phyloP scores from a whole-genome alignment of 2,329 filamentous ascomycete species.

The Fusarium ambrosium region DNA sequence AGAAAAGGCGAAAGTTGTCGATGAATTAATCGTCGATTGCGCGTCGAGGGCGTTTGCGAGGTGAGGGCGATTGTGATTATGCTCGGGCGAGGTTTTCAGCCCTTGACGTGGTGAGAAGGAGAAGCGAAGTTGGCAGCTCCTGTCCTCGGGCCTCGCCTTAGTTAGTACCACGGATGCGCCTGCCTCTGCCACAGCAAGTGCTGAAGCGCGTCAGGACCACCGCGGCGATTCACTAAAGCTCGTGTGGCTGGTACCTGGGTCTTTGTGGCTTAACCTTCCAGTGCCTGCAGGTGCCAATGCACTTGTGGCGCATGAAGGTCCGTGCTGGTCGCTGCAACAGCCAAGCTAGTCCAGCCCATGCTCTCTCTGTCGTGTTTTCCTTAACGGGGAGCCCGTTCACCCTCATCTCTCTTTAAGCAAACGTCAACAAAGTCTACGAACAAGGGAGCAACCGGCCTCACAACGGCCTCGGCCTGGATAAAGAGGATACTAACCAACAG shows the following conservation, averaged over 20 bases:
- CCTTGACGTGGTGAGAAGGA: constrained; percentile 21
- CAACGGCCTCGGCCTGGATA: constrained; percentile 50
- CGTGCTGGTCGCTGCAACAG: constrained; percentile 43
- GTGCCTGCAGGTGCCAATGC: neutral
- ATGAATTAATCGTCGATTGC: constrained; percentile 27
- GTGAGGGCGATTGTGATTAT: constrained; percentile 33
- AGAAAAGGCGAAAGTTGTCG: constrained; percentile 21
- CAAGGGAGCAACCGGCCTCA: constrained; percentile 48
- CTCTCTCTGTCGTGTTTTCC: constrained; percentile 42
- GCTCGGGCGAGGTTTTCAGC: constrained; percentile 17
- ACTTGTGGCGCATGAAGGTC: constrained; percentile 25
- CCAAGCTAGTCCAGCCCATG: constrained; percentile 30
- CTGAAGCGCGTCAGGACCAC: constrained; percentile 45
- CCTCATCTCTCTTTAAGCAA: constrained; percentile 33
- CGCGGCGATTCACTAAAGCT: constrained; percentile 26
- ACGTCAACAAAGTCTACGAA: constrained; percentile 52
- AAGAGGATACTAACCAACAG: constrained; percentile 50
- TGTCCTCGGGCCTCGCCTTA: constrained; percentile 27
- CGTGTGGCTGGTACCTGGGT: constrained; percentile 29
- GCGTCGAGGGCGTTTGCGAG: constrained; percentile 27
- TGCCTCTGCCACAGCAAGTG: constrained; percentile 33
- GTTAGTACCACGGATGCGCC: constrained; percentile 39
- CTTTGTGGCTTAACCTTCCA: constrained; percentile 21
- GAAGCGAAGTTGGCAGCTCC: constrained; percentile 42
- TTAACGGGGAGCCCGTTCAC: constrained; percentile 31